Base-by-base conservation (phyloP, 2,329 filamentous ascomycete species). In the Calcarisporium arbuscula region DNA sequence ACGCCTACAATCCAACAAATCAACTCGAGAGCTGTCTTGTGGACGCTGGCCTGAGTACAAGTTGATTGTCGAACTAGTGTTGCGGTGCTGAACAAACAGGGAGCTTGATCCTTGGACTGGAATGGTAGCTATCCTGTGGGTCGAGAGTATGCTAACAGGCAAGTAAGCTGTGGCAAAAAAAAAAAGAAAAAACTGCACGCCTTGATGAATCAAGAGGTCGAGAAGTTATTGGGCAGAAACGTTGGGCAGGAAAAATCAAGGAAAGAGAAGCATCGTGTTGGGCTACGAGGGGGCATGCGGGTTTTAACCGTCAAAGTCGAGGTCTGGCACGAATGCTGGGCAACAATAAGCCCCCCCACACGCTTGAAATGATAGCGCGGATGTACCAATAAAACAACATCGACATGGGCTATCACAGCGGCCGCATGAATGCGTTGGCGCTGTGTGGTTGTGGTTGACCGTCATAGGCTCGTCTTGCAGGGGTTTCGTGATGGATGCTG, bases 381-480 rank as follows among this genome's bases (percentile, higher is more conserved):
- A 20, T 19, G 30, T 39, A 34, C 30, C 30, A 38, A 42, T 46
- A 42, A 39, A 26, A 34, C 33, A 41, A 38, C 33, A 31, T 31
- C 34, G 29, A 29, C 20, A 37, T 22, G 27, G 37, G 65, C 54
- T 65, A 58, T 67, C 61, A 63, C 65, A 66, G 51, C 57, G 64
- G 63, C 54, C 60, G 64, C 57, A 62, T 53, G 51, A 58, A 57
- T 69, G 66, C 61, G 68, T 52, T 70, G 68, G 64, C 67, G 58
- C 48, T 47, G 45, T 48, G 46, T 48, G 49, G 41, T 61, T 61
- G 53, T 53, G 42, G 51, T 44, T 54, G 46, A n/a, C n/a, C n/a
- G n/a, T n/a, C n/a, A 68, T 67, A 65, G 62, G 64, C 50, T 49
- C 46, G 38, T 38, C 40, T 49, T 40, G 49, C 56, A 60, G 51